Evolutionary conservation across 1,284 basidiomycete genomes (phyloP), one percentile per base, ranked within the genome.

Genomic region (Stygiomarasmius scandens): DNA sequence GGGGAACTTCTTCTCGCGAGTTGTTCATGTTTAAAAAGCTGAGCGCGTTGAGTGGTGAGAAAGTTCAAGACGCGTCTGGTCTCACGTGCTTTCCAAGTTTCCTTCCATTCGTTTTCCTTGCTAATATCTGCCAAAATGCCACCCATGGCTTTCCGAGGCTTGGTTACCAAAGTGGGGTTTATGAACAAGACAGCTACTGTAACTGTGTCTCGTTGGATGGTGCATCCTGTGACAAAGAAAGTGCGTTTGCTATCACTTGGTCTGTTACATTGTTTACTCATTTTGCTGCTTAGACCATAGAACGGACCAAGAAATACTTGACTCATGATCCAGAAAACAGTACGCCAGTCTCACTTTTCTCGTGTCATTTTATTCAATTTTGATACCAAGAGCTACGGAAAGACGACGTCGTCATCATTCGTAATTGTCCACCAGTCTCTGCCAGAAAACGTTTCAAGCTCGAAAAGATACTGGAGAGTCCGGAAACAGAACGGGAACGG

Each of bases 141-240:
- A 32, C 89, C 90, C 22, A 86, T 91, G 81, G 73, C 84, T 16
- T 81, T 92, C 56, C 78, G 78, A 23, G 90, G 90, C 9, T 67
- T 85, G 41, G 91, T 93, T 24, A 87, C 88, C 23, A 92, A 90
- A 71, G 86, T 82, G 19, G 90, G 90, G 12, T 83, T 77, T 65
- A 93, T 93, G 90, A 79, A 85, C 58, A 92, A 92, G 68, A 93
- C 90, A 0, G 90, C 82, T 16, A 93, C 91, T 0, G 89, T 93
- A 44, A 86, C 86, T 1, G 89, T 93, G 16, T 85, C 87, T 24
- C 82, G 90, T 57, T 84, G 78, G 75, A 76, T 87, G 43, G 71
- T 83, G 23, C 89, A 93, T 67, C 81, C 82, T 60, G 66, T 83
- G 49, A 92, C 90, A 8, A 83, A 86, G 64, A 93, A 93, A 80